Evolutionary conservation across 306 rosid genomes (phyloP).

Genomic region (Hippophae rhamnoides): DNA sequence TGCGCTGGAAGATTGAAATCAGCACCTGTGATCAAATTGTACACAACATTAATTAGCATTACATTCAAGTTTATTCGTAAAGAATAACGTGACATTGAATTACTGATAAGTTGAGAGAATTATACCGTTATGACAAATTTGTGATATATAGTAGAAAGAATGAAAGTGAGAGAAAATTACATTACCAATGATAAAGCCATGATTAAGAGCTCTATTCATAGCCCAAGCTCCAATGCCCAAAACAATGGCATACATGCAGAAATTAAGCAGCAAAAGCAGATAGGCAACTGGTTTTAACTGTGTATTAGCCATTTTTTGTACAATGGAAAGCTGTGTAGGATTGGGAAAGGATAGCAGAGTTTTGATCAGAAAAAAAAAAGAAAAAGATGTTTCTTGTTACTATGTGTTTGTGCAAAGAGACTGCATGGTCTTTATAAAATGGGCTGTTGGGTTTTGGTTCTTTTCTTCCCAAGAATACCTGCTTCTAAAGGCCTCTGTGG

Average conservation of each 20-base stretch:
- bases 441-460: conserved; percentile 40
- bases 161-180: neutral
- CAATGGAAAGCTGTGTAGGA: conserved; percentile 3
- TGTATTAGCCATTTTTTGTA: conserved; percentile 41
- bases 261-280: conserved; percentile 64
- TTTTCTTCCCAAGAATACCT: conserved; percentile 74
- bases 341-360: conserved; percentile 16
- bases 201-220: conserved; percentile 75
- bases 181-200: conserved; percentile 72
- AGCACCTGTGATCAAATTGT: conserved; percentile 44
- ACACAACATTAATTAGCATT: conserved; percentile 18
- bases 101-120: too few relatives aligned
- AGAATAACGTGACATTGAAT: too few relatives aligned
- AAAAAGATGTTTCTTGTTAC: conserved; percentile 2
- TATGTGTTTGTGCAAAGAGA: conserved; percentile 16
- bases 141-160: neutral
- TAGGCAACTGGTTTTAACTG: conserved; percentile 60
- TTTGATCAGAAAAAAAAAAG: conserved; percentile 12
- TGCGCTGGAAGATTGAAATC: conserved; percentile 66
- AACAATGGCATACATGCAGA: conserved; percentile 81
- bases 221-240: conserved; percentile 96
- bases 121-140: too few relatives aligned
- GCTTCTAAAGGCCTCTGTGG: conserved; percentile 16
- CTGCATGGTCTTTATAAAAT: conserved; percentile 6
- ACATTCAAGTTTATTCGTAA: too few relatives aligned